phyloP scores from a whole-genome alignment of 139 green algal species.

The Klebsormidium nitens region DNA sequence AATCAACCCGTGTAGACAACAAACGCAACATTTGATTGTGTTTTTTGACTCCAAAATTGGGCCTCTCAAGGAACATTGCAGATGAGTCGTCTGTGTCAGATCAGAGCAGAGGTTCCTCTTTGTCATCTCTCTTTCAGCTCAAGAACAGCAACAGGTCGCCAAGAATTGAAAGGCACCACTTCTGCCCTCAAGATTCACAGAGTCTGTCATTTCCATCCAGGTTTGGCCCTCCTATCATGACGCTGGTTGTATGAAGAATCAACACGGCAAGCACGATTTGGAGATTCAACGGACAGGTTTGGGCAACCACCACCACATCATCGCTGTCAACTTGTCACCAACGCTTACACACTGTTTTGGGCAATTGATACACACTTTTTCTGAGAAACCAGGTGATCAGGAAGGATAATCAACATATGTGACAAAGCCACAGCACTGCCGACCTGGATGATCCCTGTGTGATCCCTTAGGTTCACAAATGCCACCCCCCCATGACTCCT shows the following conservation, averaged over 20 bases:
- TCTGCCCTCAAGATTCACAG: too few species aligned
- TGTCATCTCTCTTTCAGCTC: too few species aligned
- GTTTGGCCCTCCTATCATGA: slow-evolving; percentile 5
- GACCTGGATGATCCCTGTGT: slow-evolving; percentile 87
- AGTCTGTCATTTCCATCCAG: slow-evolving; percentile 21
- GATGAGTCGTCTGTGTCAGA: too few species aligned
- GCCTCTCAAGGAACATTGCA: too few species aligned
- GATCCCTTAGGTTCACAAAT: slow-evolving; percentile 91
- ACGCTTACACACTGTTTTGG: neutral
- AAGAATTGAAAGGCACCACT: too few species aligned
- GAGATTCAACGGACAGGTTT: neutral
- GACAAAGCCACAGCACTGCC: neutral
- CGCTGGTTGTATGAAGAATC: neutral
- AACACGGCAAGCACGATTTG: neutral
- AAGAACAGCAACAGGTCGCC: too few species aligned
- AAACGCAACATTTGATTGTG: too few species aligned
- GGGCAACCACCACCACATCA: neutral
- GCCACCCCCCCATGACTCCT: slow-evolving; percentile 86
- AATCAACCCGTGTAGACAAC: too few species aligned
- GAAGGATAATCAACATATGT: neutral
- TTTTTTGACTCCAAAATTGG: too few species aligned
- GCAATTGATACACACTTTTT: neutral
- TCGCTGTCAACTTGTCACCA: neutral
- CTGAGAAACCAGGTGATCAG: neutral
- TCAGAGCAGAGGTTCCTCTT: too few species aligned